Base-by-base conservation (phyloP, 306 rosid species). In the Cyclanthera cordifolia region DNA sequence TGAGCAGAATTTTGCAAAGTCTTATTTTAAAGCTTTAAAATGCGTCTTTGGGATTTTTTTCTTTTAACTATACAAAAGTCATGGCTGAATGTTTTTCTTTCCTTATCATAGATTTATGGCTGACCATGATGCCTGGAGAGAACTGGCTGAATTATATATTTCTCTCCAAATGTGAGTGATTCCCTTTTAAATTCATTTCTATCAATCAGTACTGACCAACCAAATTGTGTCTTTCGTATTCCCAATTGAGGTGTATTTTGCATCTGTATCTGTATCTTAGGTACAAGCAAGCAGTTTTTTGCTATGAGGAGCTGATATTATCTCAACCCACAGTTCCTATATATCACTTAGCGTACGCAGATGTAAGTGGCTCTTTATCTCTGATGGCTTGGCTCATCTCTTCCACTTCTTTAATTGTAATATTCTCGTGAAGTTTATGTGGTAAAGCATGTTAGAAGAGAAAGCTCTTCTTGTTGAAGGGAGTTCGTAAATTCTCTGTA, bases 101-200 rank as follows among this genome's bases (percentile, higher is more conserved):
- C 17, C 43, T 48, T 72, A 73, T 71, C 39, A 73, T 90, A 94
- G 99, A 86, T 90, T 90, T 84, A 94, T 94, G 99, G 99, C 99
- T 54, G 99, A 90, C 76, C 91, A 90, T 46, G 96, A 94, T 85
- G 97, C 99, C 25, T 94, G 99, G 99, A 88, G 97, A 84, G 99
- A 94, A 82, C 77, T 94, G 75, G 99, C 97, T 61, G 99, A 94
- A 78, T 75, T 85, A 74, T 94, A 94, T 24, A 77, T 82, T 47
- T 90, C 97, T 53, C 79, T 94, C 73, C 97, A 94, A 78, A 94
- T 94, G 98, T 93, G 66, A 69, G 80, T 34, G 39, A 67, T 71
- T 73, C 41, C 69, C 47, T 69, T 69, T 50, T 34, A 19, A 45
- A 3, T 46, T 66, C 0, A 37, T 48, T 70, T 74, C 20, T 32